Conservation (phyloP, 208 protist genomes). For the Wallacemonas rigidus region DNA sequence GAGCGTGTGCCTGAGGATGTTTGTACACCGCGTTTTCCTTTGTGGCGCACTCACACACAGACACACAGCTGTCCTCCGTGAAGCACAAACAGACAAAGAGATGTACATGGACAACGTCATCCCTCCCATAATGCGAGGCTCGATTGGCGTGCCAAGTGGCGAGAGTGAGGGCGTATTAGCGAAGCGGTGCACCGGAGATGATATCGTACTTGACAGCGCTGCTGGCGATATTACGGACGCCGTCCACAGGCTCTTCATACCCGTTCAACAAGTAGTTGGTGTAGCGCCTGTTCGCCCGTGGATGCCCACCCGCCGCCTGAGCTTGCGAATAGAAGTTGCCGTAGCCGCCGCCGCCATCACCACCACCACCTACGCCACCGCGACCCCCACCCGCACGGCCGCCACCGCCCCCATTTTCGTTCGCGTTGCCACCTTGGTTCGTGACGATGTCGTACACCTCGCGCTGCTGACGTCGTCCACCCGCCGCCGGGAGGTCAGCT, state of each 20-base stretch:
- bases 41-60: no score
- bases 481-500: conserved; percentile 10
- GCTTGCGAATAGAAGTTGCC: conserved; percentile 7
- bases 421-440: conserved; percentile 9
- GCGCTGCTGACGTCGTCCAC: not conserved
- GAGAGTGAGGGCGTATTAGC: not conserved
- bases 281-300: not conserved
- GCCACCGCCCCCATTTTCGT: not conserved
- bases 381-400: not conserved
- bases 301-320: not conserved
- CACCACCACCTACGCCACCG: not conserved
- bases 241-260: conserved; percentile 8
- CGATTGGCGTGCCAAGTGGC: no score
- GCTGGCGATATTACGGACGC: conserved; percentile 1
- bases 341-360: conserved; percentile 11
- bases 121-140: no score
- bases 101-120: no score
- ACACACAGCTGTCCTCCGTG: no score
- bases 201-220: conserved; percentile 27
- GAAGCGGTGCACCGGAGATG: conserved; percentile 16
- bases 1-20: no score
- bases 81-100: no score
- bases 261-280: conserved; percentile 19
- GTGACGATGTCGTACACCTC: conserved; percentile 14
- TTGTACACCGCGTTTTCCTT: no score